Conservation (phyloP, 768 basidiomycete species). For the Neoboletus subvelutipes region DNA sequence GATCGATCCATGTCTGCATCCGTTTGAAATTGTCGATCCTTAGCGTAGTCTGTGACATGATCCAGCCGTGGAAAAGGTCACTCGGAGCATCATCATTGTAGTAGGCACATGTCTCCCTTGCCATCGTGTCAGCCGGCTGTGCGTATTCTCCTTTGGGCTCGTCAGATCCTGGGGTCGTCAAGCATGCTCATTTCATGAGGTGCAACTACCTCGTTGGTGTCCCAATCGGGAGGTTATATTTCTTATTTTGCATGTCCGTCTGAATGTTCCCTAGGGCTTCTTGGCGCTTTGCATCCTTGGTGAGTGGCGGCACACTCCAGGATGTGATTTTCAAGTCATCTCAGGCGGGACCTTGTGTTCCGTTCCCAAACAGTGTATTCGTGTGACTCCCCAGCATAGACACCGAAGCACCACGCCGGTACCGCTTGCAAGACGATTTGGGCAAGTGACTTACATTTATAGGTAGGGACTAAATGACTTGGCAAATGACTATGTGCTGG, state of each 20-base stretch:
- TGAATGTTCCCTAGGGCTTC: not conserved
- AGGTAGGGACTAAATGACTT: conserved; percentile 5
- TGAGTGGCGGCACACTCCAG: not conserved
- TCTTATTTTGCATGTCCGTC: not conserved
- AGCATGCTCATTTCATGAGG: conserved; percentile 20
- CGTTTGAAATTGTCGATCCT: conserved; percentile 23
- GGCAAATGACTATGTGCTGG: conserved; percentile 9
- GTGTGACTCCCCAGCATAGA: not conserved
- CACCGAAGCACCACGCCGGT: conserved; percentile 18
- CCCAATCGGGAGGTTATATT: not conserved
- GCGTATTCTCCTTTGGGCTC: conserved; percentile 24
- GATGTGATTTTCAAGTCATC: conserved; percentile 5
- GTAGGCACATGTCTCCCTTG: not conserved
- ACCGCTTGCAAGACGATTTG: conserved; percentile 19
- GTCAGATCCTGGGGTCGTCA: conserved; percentile 12
- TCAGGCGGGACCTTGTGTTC: conserved; percentile 4
- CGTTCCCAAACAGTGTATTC: not conserved
- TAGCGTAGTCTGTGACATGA: conserved; percentile 10
- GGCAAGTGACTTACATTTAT: conserved; percentile 21
- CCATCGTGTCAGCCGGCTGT: conserved; percentile 24
- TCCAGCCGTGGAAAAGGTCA: conserved; percentile 1
- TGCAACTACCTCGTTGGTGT: conserved; percentile 11
- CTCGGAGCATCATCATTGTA: conserved; percentile 7
- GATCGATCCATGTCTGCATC: conserved; percentile 6
- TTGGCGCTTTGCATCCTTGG: not conserved